Base-by-base conservation (phyloP, 192 early-diverging fungal species). In the Dissophora globulifera region DNA sequence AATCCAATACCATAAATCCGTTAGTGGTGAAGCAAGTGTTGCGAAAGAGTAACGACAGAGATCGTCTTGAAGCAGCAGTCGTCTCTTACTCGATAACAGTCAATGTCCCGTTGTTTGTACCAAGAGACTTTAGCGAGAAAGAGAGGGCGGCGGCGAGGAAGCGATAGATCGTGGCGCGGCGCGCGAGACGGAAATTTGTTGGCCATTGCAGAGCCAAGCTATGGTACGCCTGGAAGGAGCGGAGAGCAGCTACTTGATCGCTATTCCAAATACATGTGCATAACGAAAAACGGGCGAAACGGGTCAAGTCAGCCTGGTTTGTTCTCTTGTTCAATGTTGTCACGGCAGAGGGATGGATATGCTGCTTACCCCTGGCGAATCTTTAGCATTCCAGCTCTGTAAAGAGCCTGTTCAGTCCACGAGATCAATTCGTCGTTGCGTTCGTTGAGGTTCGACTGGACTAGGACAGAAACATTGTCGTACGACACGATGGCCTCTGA, bases 351-450 rank as follows among this genome's bases (percentile, higher is more conserved):
- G 20, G 46, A 47, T 22, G n/a, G 22, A n/a, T 47, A 6, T 13
- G 7, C 35, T 38, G 35, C 13, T 58, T 83, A 86, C 83, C 74
- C 69, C 25, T 72, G 64, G 42, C 74, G 54, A 27, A 82, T 38
- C 48, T 78, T 81, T 29, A 90, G 57, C 71, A 92, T 79, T 15
- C 84, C 71, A 1, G 82, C 83, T 27, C 89, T 87, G 70, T 92
- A 93, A 61, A 93, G 78, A 13, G 88, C 88, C 42, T 90, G 85
- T 59, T 93, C 91, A 15, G 83, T 68, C 90, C 92, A 92, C 43
- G 89, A 84, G 27, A 83, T 60, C 29, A 89, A 68, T 58, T 92
- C 88, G 50, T 87, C 83, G 20, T 76, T 61, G 35, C 66, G 50
- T 50, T 81, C 81, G 7, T 79, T 66, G 49, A 80, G 57, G 50